These are phyloP conservation scores for Takashimella tepidaria DNA, from an alignment of 1,284 basidiomycete genomes.

Conservation along the genomic window DNA sequence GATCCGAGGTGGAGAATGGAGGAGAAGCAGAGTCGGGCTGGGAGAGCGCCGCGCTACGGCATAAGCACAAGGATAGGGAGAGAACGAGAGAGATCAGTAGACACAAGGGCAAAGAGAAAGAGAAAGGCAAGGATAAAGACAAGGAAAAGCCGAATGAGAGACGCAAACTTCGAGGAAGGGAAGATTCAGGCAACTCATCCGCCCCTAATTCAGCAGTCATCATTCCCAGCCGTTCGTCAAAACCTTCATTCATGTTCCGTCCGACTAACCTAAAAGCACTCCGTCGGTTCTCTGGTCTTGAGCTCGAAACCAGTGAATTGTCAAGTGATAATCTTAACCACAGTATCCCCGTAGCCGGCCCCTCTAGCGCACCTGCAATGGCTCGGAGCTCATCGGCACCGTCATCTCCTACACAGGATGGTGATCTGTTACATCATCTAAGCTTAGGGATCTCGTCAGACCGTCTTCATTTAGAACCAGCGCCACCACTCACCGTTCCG, in stretches of 20 bases:
- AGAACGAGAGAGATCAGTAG: constrained; percentile 7
- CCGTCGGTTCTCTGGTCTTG: neutral
- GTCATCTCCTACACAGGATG: neutral
- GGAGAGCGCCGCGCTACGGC: constrained; percentile 7
- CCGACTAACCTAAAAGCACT: neutral
- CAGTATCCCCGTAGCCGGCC: too few relatives aligned
- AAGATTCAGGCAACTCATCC: neutral
- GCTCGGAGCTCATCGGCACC: constrained; percentile 4
- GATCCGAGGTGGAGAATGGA: neutral
- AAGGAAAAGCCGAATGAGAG: constrained; percentile 6
- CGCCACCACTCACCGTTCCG: neutral
- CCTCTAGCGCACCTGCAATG: neutral
- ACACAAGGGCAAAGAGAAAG: too few relatives aligned
- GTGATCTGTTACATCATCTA: neutral
- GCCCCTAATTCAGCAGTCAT: neutral
- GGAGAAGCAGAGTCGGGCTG: constrained; percentile 17
- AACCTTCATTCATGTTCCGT: neutral
- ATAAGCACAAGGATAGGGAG: constrained; percentile 4
- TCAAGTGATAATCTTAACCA: neutral
- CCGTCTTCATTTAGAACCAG: neutral
- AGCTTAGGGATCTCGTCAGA: neutral
- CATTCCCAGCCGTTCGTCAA: neutral
- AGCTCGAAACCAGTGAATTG: neutral
- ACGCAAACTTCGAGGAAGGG: neutral
- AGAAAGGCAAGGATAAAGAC: constrained; percentile 2